phyloP scores from a whole-genome alignment of 495 filamentous ascomycete species.

The Penicillium roqueforti region DNA sequence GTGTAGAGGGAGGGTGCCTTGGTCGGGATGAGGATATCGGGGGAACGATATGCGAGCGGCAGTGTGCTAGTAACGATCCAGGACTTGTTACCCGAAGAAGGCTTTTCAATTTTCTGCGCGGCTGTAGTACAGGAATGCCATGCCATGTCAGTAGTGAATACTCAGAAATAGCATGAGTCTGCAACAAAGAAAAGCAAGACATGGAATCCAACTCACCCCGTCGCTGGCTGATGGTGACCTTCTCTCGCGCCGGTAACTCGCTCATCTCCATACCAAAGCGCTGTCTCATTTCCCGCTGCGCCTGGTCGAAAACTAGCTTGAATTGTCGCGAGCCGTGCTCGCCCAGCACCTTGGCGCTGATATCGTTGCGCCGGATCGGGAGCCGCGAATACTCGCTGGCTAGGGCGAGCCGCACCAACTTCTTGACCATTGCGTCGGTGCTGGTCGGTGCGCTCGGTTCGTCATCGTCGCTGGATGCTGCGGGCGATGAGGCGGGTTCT shows the following conservation, averaged over 20 bases:
- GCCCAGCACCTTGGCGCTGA: conserved; percentile 60
- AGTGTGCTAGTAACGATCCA: conserved; percentile 74
- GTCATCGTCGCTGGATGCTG: conserved; percentile 23
- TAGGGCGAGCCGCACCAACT: conserved; percentile 82
- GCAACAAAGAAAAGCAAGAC: background rate
- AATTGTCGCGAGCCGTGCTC: conserved; percentile 52
- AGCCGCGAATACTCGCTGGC: conserved; percentile 82
- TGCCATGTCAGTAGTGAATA: background rate
- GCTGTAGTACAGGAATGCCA: conserved; percentile 40
- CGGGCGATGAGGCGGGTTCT: conserved; percentile 6
- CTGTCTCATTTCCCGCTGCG: conserved; percentile 58
- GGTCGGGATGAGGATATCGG: conserved; percentile 64
- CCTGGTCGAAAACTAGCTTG: conserved; percentile 61
- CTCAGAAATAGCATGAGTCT: background rate
- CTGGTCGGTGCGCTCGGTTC: conserved; percentile 34
- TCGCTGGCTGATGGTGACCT: conserved; percentile 67
- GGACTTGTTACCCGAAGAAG: conserved; percentile 53
- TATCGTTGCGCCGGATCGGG: conserved; percentile 72
- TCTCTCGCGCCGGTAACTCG: conserved; percentile 77
- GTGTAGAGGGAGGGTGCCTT: conserved; percentile 55
- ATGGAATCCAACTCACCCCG: conserved; percentile 54
- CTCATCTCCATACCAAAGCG: conserved; percentile 84
- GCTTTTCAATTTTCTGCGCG: conserved; percentile 52
- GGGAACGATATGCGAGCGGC: conserved; percentile 57
- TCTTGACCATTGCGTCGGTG: conserved; percentile 73